Conservation (phyloP, 2,329 filamentous ascomycete genomes). For the Colletotrichum somersetense region DNA sequence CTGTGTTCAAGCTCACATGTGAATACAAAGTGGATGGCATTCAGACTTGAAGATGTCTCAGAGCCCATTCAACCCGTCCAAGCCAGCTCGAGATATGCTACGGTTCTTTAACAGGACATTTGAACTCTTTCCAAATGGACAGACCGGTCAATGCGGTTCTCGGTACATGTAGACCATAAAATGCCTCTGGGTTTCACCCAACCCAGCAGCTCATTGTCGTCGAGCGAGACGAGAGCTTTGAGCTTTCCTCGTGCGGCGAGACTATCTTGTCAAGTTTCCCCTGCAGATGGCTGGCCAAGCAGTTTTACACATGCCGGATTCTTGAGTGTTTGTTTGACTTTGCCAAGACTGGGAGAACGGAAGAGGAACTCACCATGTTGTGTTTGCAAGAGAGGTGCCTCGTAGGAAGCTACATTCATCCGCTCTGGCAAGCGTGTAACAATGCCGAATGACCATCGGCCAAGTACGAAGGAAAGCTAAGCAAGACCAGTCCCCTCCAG, state of each 20-base stretch:
- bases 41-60: not conserved
- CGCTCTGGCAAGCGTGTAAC: not conserved
- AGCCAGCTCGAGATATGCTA: not conserved
- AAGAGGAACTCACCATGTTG: not conserved
- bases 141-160: not conserved
- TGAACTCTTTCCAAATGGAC: not conserved
- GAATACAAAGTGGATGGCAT: not conserved
- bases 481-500: not conserved
- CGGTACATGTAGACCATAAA: no score
- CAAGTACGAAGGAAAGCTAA: not conserved
- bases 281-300: not conserved
- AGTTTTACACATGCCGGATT: not conserved
- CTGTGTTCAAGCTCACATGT: not conserved
- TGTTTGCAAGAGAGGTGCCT: not conserved
- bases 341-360: not conserved
- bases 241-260: not conserved
- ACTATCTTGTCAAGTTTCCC: not conserved
- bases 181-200: not conserved
- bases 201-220: not conserved
- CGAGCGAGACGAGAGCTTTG: not conserved
- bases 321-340: not conserved
- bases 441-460: not conserved
- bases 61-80: not conserved
- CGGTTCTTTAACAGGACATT: not conserved
- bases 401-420: not conserved